These are phyloP conservation scores for Rhodosporidiobolus odoratus DNA, from an alignment of 768 basidiomycete species.

Conservation along the genomic window DNA sequence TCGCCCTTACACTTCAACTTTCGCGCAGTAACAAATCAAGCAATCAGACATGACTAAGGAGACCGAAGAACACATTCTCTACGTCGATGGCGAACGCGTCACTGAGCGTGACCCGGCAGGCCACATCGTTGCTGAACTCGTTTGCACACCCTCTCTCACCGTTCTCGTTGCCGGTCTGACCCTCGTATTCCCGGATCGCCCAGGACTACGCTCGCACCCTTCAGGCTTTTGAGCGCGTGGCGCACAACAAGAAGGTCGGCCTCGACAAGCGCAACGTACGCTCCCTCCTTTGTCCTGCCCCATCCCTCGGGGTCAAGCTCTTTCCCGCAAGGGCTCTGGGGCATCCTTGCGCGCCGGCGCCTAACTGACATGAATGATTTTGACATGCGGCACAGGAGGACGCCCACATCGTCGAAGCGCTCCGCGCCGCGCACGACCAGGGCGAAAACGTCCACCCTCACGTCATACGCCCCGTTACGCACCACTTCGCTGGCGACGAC, in stretches of 20 bases:
- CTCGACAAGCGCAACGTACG: neutral
- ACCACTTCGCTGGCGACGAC: neutral
- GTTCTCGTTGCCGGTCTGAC: neutral
- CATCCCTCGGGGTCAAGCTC: no score
- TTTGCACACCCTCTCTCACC: neutral
- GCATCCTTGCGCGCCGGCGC: no score
- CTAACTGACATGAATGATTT: no score
- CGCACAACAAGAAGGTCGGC: neutral
- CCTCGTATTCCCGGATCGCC: neutral
- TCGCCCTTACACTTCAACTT: no score
- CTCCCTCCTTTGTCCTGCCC: neutral
- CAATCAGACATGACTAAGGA: no score
- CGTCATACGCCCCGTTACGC: neutral
- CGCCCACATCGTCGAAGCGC: neutral
- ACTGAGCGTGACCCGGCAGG: neutral
- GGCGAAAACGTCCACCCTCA: neutral
- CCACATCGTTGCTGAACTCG: neutral
- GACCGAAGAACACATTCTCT: neutral
- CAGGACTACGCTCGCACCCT: neutral
- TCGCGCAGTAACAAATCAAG: no score
- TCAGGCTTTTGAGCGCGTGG: neutral
- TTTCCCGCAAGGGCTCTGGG: no score
- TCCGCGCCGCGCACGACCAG: neutral
- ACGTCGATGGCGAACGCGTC: neutral
- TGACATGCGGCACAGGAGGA: conserved; percentile 3